Evolutionary conservation across 2,329 filamentous ascomycete genomes (phyloP).

Genomic region (Fusarium armeniacum): DNA sequence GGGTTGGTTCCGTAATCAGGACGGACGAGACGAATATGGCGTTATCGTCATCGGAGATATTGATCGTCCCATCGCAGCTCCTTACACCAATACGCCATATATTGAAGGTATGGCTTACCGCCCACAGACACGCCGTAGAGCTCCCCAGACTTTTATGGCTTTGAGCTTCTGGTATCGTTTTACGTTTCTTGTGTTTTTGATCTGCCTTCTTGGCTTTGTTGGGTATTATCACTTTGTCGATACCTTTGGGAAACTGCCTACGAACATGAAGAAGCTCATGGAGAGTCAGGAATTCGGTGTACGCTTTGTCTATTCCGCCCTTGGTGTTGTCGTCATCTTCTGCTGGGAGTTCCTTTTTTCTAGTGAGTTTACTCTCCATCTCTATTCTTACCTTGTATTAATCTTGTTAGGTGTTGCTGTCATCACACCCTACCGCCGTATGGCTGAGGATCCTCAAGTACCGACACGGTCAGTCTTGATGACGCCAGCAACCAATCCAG

Average conservation of each 20-base stretch:
- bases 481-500: conserved; percentile 60
- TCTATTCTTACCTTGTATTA: background rate
- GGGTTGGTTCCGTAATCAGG: conserved; percentile 29
- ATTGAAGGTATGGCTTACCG: conserved; percentile 21
- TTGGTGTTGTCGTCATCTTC: conserved; percentile 59
- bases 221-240: conserved; percentile 56
- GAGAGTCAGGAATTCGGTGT: conserved; percentile 60
- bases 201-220: conserved; percentile 55
- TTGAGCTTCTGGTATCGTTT: conserved; percentile 55
- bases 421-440: conserved; percentile 59
- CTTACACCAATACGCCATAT: conserved; percentile 30
- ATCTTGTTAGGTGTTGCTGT: conserved; percentile 55
- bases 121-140: conserved; percentile 20
- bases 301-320: conserved; percentile 58
- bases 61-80: conserved; percentile 2
- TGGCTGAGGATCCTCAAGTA: conserved; percentile 53
- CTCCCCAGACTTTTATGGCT: conserved; percentile 53
- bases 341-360: conserved; percentile 60
- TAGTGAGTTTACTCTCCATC: conserved; percentile 46
- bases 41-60: conserved; percentile 25
- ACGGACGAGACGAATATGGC: conserved; percentile 39
- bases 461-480: conserved; percentile 57
- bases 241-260: conserved; percentile 45
- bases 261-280: conserved; percentile 54
- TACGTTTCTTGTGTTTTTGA: conserved; percentile 52